Conservation (phyloP, 352 stramenopile species). For the Globisporangium camurandrum region DNA sequence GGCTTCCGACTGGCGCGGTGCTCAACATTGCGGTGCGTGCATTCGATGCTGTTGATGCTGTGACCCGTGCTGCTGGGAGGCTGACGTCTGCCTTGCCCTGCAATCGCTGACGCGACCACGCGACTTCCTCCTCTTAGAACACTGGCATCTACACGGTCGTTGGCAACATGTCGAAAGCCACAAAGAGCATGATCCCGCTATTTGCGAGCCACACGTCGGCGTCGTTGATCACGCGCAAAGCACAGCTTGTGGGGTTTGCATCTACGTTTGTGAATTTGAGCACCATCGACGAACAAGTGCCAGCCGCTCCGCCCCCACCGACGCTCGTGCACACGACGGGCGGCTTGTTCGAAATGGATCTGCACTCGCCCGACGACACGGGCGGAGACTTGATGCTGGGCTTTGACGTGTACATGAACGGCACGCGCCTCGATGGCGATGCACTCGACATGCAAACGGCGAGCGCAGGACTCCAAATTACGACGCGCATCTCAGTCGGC, state of each 20-base stretch:
- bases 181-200: constrained; percentile 24
- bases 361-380: constrained; percentile 31
- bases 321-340: constrained; percentile 29
- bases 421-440: constrained; percentile 11
- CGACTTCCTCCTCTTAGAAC: neutral
- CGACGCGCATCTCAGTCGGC: constrained; percentile 18
- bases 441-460: neutral
- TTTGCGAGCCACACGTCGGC: constrained; percentile 13
- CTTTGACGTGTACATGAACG: constrained; percentile 37
- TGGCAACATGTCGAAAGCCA: constrained; percentile 24
- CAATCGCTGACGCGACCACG: neutral
- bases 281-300: constrained; percentile 24
- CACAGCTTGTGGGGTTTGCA: constrained; percentile 18
- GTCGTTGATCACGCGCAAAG: constrained; percentile 21
- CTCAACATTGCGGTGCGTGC: constrained; percentile 23
- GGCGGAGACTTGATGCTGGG: constrained; percentile 38
- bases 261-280: constrained; percentile 27
- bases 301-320: constrained; percentile 20
- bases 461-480: constrained; percentile 14
- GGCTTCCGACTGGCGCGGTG: constrained; percentile 25
- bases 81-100: neutral
- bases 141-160: constrained; percentile 23
- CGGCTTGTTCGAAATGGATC: constrained; percentile 24
- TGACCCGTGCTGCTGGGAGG: neutral
- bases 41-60: neutral